Percentiles rank a stretch among this genome's conserved stretches.
phyloP scores from a whole-genome alignment of 257 asterid genomes.

The Penstemon davidsonii region DNA sequence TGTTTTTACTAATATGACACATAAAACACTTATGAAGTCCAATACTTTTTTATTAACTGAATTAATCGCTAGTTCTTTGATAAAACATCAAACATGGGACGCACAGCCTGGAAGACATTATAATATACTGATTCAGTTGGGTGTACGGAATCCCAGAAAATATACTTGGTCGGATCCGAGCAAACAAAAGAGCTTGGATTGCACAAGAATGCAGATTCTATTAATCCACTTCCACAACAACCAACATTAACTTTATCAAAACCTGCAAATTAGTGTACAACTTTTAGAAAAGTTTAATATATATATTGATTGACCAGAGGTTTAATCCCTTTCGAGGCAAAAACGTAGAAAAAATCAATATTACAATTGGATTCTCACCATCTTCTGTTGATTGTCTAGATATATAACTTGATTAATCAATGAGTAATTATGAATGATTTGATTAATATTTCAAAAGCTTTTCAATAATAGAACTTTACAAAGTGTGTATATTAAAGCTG shows the following conservation, averaged over 20 bases:
- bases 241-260: conserved; percentile 47
- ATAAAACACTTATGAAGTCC: too few species aligned
- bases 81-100: conserved; percentile 33
- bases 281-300: background rate
- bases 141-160: conserved; percentile 72
- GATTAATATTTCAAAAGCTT: too few species aligned
- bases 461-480: too few species aligned
- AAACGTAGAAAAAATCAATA: background rate
- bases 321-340: too few species aligned
- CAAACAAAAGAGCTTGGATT: conserved; percentile 43
- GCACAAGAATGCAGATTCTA: conserved; percentile 50
- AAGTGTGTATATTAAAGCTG: too few species aligned
- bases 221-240: conserved; percentile 65
- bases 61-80: conserved; percentile 1
- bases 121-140: conserved; percentile 58
- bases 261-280: conserved; percentile 33
- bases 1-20: too few species aligned
- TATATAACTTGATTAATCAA: too few species aligned
- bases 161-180: conserved; percentile 45
- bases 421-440: too few species aligned
- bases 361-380: too few species aligned
- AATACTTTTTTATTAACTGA: background rate
- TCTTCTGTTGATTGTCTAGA: too few species aligned
- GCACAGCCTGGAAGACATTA: conserved; percentile 31
- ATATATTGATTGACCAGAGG: too few species aligned